phyloP scores from a whole-genome alignment of 2,329 filamentous ascomycete genomes.

The Exophiala xenobiotica region DNA sequence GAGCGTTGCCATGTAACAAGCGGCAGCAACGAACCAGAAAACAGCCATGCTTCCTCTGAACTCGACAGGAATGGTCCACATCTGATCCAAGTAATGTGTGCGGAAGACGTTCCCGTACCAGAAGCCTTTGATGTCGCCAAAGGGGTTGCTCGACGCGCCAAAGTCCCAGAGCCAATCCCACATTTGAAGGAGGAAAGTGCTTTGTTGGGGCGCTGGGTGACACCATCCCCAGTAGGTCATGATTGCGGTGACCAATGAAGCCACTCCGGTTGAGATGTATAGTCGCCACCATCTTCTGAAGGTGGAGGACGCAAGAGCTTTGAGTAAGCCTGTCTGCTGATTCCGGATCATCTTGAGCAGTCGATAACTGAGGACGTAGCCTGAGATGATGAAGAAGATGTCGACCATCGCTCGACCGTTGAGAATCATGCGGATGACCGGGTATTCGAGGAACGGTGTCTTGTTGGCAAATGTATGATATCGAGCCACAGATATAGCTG shows the following conservation, averaged over 20 bases:
- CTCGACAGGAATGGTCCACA: conserved; percentile 49
- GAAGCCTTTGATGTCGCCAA: conserved; percentile 20
- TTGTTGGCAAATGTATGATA: conserved; percentile 20
- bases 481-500: conserved; percentile 26
- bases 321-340: conserved; percentile 10
- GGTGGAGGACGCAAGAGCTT: conserved; percentile 36
- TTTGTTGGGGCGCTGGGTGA: conserved; percentile 3
- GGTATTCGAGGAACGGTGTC: conserved; percentile 18
- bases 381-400: conserved; percentile 51
- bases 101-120: conserved; percentile 17
- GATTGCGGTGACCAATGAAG: conserved; percentile 10
- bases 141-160: conserved; percentile 16
- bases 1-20: conserved; percentile 9
- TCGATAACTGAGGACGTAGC: conserved; percentile 47
- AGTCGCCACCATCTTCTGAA: conserved; percentile 45
- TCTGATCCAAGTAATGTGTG: conserved; percentile 18
- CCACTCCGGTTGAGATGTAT: conserved; percentile 16
- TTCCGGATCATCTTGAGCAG: conserved; percentile 33
- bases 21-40: conserved; percentile 18
- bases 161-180: conserved; percentile 20
- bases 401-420: conserved; percentile 36
- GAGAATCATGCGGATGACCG: conserved; percentile 17
- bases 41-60: conserved; percentile 42
- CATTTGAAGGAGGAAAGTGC: conserved; percentile 21
- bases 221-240: conserved; percentile 15